Conservation (phyloP, 1,284 basidiomycete species). For the Ceratobasidium sp. region DNA sequence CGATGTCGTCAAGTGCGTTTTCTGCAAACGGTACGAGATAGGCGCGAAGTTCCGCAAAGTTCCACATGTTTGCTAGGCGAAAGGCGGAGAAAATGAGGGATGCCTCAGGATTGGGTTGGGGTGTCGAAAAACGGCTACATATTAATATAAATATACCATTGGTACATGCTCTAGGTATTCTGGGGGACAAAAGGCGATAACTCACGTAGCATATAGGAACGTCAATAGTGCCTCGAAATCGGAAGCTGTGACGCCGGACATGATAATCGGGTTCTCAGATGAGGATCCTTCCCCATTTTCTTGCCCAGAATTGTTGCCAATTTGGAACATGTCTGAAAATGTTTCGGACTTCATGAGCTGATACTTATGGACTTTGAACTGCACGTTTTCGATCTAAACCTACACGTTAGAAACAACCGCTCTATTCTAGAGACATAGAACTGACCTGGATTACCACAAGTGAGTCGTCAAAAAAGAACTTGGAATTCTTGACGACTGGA, state of each 20-base stretch:
- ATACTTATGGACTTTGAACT: conserved; percentile 33
- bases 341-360: conserved; percentile 25
- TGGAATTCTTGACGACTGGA: not conserved
- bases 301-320: not conserved
- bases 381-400: conserved; percentile 17
- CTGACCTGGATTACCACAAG: conserved; percentile 10
- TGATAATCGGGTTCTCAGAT: conserved; percentile 12
- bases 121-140: conserved; percentile 2
- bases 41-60: conserved; percentile 30
- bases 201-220: conserved; percentile 28
- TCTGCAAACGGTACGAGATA: conserved; percentile 24
- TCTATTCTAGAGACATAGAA: not conserved
- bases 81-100: conserved; percentile 29
- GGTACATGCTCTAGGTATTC: not conserved
- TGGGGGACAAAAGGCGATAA: not conserved
- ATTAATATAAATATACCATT: too few species aligned
- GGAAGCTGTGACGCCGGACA: conserved; percentile 3
- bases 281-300: conserved; percentile 5
- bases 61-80: conserved; percentile 46
- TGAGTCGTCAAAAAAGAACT: conserved; percentile 28
- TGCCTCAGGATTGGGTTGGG: conserved; percentile 4
- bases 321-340: conserved; percentile 27
- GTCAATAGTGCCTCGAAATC: conserved; percentile 28
- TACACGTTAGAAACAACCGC: not conserved
- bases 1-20: conserved; percentile 3